These are phyloP conservation scores for Aeschynomene evenia DNA, from an alignment of 306 rosid genomes.

Conservation along the genomic window DNA sequence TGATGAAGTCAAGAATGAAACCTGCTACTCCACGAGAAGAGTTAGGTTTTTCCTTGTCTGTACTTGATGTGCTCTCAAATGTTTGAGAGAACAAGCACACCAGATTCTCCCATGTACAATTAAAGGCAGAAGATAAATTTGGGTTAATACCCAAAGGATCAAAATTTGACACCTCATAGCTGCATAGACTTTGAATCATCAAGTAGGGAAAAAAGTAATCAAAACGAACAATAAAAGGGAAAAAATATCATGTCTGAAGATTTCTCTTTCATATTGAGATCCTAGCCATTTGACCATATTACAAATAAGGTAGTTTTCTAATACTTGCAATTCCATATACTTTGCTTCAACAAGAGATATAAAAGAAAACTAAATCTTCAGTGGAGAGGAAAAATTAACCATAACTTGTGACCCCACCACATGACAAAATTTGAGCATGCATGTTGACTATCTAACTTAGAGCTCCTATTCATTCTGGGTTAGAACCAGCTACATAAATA, in stretches of 20 bases:
- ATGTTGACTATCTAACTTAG: not conserved
- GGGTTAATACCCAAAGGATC: constrained; percentile 83
- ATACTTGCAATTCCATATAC: not conserved
- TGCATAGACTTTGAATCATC: constrained; percentile 42
- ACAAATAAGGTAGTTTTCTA: not conserved
- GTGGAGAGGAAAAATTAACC: not conserved
- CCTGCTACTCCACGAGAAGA: constrained; percentile 87
- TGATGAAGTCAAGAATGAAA: constrained; percentile 33
- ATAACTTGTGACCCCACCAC: not conserved
- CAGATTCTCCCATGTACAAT: constrained; percentile 56
- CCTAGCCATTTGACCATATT: not conserved
- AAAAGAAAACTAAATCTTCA: not conserved
- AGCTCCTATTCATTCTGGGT: not conserved
- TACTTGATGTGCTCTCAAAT: constrained; percentile 57
- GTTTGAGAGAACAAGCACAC: constrained; percentile 48
- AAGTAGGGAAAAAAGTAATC: constrained; percentile 7
- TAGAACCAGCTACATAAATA: not conserved
- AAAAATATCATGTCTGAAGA: not conserved
- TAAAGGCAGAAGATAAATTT: constrained; percentile 51
- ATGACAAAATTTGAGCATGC: not conserved
- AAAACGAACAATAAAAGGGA: constrained; percentile 5
- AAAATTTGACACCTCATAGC: constrained; percentile 56
- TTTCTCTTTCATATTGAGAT: not conserved
- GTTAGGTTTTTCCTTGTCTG: constrained; percentile 67
- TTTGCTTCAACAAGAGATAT: not conserved